These are phyloP conservation scores for Solanum chilense DNA, from an alignment of 257 asterid genomes.

Conservation along the genomic window DNA sequence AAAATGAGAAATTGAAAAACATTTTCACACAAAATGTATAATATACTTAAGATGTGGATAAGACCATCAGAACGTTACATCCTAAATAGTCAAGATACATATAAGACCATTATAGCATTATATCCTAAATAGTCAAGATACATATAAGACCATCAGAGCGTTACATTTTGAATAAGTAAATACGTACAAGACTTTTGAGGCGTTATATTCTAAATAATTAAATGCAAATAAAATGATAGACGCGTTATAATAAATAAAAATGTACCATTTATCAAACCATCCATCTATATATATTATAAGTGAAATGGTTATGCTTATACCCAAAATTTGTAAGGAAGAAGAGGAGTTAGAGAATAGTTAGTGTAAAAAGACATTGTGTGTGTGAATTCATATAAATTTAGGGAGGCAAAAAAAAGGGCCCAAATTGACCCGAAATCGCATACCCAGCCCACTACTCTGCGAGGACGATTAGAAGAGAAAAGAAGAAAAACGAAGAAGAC, in stretches of 20 bases:
- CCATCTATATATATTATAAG: background rate
- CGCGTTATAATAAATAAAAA: background rate
- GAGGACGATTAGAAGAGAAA: constrained; percentile 34
- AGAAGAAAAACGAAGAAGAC: constrained; percentile 20
- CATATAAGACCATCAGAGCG: background rate
- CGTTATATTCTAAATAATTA: background rate
- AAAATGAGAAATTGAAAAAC: background rate
- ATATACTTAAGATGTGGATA: background rate
- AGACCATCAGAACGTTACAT: background rate
- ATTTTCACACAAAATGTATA: background rate
- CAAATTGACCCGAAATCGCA: constrained; percentile 17
- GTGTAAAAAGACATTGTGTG: background rate
- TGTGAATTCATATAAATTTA: background rate
- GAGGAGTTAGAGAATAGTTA: background rate
- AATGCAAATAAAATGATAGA: background rate
- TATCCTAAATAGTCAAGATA: no score
- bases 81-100: no score
- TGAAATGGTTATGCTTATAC: background rate
- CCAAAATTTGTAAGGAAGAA: background rate
- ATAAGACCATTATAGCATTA: no score
- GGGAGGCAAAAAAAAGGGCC: constrained; percentile 6
- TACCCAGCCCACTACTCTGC: constrained; percentile 28
- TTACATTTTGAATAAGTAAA: no score
- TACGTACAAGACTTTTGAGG: background rate
- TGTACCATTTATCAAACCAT: background rate